Evolutionary conservation across 2,329 filamentous ascomycete species (phyloP).

Genomic region (Fusarium incarnatum): DNA sequence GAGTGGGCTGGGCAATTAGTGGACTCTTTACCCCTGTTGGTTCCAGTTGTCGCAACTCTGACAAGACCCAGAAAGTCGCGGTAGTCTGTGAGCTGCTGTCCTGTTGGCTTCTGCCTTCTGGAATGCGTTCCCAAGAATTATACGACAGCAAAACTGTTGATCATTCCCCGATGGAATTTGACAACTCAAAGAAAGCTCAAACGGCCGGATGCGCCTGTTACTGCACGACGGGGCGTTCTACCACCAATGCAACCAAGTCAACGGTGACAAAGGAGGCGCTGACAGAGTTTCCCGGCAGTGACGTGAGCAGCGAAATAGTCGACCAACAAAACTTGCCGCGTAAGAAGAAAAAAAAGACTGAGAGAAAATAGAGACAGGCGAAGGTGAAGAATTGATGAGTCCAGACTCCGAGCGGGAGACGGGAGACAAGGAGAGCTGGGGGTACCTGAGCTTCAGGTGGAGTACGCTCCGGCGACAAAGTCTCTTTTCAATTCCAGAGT

Average conservation of each 20-base stretch:
- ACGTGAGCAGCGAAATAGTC: conserved; percentile 16
- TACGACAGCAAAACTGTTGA: conserved; percentile 40
- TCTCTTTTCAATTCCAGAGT: conserved; percentile 28
- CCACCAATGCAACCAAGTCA: conserved; percentile 35
- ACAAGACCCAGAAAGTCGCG: conserved; percentile 8
- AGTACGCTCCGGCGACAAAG: conserved; percentile 33
- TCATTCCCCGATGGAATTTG: conserved; percentile 43
- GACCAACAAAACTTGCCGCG: conserved; percentile 1
- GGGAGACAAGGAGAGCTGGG: conserved; percentile 2
- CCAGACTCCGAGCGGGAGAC: conserved; percentile 16
- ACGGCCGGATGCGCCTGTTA: conserved; percentile 24
- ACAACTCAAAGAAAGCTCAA: conserved; percentile 23
- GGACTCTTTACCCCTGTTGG: conserved; percentile 32
- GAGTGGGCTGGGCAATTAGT: conserved; percentile 36
- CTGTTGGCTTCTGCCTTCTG: conserved; percentile 35
- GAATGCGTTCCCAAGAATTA: conserved; percentile 42
- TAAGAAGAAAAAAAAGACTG: background rate
- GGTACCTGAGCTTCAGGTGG: conserved; percentile 29
- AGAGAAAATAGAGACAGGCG: conserved; percentile 8
- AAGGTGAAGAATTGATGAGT: conserved; percentile 17
- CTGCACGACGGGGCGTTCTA: conserved; percentile 21
- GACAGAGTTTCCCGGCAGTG: conserved; percentile 19
- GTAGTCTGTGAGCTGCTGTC: conserved; percentile 24
- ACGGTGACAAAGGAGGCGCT: conserved; percentile 22
- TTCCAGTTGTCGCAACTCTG: conserved; percentile 31